Percentiles rank a stretch among this genome's conserved stretches.
These are phyloP conservation scores for Ustulina deusta DNA, from an alignment of 2,329 filamentous ascomycete genomes.

Conservation along the genomic window DNA sequence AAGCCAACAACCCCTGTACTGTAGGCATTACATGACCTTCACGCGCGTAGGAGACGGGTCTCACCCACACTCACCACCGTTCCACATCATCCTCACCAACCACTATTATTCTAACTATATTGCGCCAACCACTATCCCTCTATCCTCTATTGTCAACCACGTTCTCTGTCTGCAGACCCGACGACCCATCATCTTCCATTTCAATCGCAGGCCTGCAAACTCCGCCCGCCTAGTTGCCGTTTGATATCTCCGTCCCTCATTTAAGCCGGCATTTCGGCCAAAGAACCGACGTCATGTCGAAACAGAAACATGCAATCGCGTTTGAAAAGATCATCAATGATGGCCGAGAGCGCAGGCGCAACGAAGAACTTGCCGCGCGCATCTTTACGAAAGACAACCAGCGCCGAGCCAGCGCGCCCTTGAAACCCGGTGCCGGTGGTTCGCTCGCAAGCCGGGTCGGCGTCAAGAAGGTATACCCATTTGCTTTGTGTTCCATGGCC, in stretches of 20 bases:
- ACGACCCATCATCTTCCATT: not conserved
- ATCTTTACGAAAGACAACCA: slow-evolving; percentile 73
- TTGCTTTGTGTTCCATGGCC: slow-evolving; percentile 10
- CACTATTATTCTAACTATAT: not conserved
- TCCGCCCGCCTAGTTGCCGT: slow-evolving; percentile 10
- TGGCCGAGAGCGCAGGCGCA: slow-evolving; percentile 77
- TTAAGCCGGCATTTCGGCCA: not conserved
- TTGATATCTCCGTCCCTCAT: not conserved
- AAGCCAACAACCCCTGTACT: slow-evolving; percentile 32
- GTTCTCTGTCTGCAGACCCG: not conserved
- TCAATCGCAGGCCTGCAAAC: not conserved
- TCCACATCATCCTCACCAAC: slow-evolving; percentile 1
- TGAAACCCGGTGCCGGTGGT: slow-evolving; percentile 61
- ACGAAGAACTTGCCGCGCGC: slow-evolving; percentile 76
- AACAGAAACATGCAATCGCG: slow-evolving; percentile 32
- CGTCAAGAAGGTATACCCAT: slow-evolving; percentile 71
- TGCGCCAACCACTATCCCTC: not conserved
- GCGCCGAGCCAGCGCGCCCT: slow-evolving; percentile 68
- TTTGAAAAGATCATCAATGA: slow-evolving; percentile 40
- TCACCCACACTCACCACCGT: too few relatives aligned
- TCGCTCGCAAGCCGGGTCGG: slow-evolving; percentile 79
- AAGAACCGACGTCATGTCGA: slow-evolving; percentile 53
- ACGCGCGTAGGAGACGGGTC: slow-evolving; percentile 14
- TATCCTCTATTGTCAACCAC: not conserved
- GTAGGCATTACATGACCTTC: slow-evolving; percentile 28